Evolutionary conservation across 352 stramenopile species (phyloP), one percentile per base, ranked within the genome.

Genomic region (Phytopythium montanum): DNA sequence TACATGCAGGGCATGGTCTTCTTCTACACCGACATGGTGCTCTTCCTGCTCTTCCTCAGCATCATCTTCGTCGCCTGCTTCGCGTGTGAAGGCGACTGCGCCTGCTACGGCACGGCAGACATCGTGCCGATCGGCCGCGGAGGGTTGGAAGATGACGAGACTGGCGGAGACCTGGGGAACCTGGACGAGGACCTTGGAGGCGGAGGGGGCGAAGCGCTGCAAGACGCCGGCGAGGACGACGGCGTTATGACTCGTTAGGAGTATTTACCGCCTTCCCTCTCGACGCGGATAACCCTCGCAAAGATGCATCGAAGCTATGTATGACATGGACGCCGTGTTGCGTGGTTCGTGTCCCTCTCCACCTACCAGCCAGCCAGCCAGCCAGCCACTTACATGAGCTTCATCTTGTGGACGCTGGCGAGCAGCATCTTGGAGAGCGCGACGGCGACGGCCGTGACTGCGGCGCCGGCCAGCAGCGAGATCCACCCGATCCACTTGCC

Each of bases 1-100:
- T 92, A 90, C 66, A 90, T 92, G 81, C 80, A 89, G 57, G 81
- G 81, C 54, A 85, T 91, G 79, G 76, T 92, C 21, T 88, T 88
- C 64, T 92, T 88, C 66, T 92, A 92, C 69, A 92, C 82, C 4
- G 82, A 92, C 56, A 89, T 90, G 72, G 79, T 89, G 54, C 74
- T 92, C 13, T 92, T 90, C 69, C 48, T 92, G 36, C 60, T 90
- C 44, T 92, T 92, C 64, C 51, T 92, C 25, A 81, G 79, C 63
- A 87, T 88, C 64, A 85, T 92, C 61, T 83, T 92, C 63, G 74
- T 92, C 31, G 76, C 78, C 18, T 92, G 79, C 50, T 87, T 90
- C 55, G 81, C 81, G 8, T 92, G 81, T 44, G 81, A 92, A 68
- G 81, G 81, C 38, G 81, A 90, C 57, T 88, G 81, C 51, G 75